Evolutionary conservation across 2,329 filamentous ascomycete species (phyloP).

Genomic region (Lachnellula occidentalis): DNA sequence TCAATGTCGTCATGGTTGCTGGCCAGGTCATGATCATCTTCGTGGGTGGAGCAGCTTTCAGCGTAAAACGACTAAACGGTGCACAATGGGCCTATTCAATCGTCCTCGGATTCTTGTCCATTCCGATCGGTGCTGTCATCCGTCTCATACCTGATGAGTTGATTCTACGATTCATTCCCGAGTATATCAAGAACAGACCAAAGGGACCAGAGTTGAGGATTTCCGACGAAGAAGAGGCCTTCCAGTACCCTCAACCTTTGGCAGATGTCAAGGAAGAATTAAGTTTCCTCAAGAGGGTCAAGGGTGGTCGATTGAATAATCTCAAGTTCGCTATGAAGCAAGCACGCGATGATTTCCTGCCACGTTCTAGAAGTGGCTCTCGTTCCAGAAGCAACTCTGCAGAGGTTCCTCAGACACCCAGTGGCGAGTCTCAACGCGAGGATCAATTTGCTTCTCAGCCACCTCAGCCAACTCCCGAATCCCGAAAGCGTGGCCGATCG

Average conservation of each 20-base stretch:
- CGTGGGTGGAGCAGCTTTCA: conserved; percentile 76
- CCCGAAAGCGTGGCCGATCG: conserved; percentile 61
- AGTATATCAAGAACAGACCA: conserved; percentile 24
- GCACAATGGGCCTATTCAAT: conserved; percentile 85
- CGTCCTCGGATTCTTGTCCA: conserved; percentile 74
- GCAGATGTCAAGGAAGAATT: conserved; percentile 75
- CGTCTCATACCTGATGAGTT: conserved; percentile 71
- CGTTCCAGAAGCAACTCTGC: conserved; percentile 59
- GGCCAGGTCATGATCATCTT: conserved; percentile 88
- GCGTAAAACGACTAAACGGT: conserved; percentile 54
- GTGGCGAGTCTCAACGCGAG: conserved; percentile 43
- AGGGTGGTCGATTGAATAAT: conserved; percentile 76
- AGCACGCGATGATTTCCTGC: conserved; percentile 63
- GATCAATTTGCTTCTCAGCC: conserved; percentile 39
- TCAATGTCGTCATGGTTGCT: conserved; percentile 81
- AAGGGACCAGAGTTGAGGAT: conserved; percentile 44
- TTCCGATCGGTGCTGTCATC: conserved; percentile 76
- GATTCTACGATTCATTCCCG: conserved; percentile 26
- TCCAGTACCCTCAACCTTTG: conserved; percentile 66
- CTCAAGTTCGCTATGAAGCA: conserved; percentile 74
- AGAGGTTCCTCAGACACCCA: conserved; percentile 61
- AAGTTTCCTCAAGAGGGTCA: conserved; percentile 72
- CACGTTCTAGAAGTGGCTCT: conserved; percentile 57
- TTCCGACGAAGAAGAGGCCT: conserved; percentile 58
- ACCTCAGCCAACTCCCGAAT: conserved; percentile 48